phyloP scores from a whole-genome alignment of 768 basidiomycete species.

The Leccinum imitatum region DNA sequence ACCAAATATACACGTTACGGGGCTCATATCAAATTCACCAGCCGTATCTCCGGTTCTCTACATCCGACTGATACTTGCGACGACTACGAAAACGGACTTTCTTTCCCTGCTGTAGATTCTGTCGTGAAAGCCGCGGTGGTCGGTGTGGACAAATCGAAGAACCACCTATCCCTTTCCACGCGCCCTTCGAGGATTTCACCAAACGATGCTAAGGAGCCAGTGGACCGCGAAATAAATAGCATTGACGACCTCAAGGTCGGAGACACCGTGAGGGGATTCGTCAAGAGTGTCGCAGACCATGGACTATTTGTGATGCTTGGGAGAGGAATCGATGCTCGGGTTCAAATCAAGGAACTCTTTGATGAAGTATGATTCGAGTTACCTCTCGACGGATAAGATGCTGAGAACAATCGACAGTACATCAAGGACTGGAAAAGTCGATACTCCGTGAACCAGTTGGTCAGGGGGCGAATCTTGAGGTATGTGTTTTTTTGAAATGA shows the following conservation, averaged over 20 bases:
- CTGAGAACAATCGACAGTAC: constrained; percentile 50
- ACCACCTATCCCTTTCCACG: constrained; percentile 77
- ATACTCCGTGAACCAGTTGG: constrained; percentile 79
- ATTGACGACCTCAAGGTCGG: constrained; percentile 68
- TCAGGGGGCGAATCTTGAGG: constrained; percentile 83
- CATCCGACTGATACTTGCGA: constrained; percentile 83
- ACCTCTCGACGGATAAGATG: background rate
- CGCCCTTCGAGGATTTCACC: constrained; percentile 69
- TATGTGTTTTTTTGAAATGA: constrained; percentile 31
- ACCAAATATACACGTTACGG: constrained; percentile 70
- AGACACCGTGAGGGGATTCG: constrained; percentile 78
- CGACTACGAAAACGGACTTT: constrained; percentile 60
- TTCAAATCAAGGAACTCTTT: constrained; percentile 92
- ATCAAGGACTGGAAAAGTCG: constrained; percentile 91
- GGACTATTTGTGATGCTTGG: constrained; percentile 90
- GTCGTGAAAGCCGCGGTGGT: constrained; percentile 73
- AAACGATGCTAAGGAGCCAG: constrained; percentile 45
- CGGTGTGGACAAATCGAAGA: constrained; percentile 60
- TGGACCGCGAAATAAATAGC: constrained; percentile 67
- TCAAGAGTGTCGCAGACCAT: constrained; percentile 83
- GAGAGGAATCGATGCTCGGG: constrained; percentile 80
- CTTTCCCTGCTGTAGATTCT: constrained; percentile 62
- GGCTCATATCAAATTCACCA: constrained; percentile 72
- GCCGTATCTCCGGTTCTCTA: constrained; percentile 70
- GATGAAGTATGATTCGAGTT: constrained; percentile 56